A percentile compares a stretch with the other conserved stretches of the same genome.
Conservation (phyloP, 192 early-diverging fungal genomes). For the Hyaloraphidium curvatum region DNA sequence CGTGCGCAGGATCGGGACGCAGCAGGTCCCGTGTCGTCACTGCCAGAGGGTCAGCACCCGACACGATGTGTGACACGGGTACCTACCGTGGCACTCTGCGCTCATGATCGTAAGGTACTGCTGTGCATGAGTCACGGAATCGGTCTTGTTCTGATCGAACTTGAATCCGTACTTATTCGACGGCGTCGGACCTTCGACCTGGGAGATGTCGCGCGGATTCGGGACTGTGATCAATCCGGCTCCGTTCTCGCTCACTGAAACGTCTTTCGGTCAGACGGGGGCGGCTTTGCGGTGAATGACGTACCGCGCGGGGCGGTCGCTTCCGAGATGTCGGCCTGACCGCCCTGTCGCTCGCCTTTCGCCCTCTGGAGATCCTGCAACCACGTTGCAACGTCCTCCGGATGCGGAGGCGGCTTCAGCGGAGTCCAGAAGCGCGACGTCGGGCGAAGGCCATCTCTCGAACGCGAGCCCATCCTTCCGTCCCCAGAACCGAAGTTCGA, state of each 20-base stretch:
- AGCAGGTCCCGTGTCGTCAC: constrained; percentile 19
- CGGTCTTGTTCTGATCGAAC: constrained; percentile 28
- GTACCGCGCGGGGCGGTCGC: too few species aligned
- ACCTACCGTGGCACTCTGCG: constrained; percentile 36
- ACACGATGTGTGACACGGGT: background rate
- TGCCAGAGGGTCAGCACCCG: constrained; percentile 13
- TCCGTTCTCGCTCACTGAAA: too few species aligned
- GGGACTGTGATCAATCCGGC: too few species aligned
- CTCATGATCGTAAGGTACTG: constrained; percentile 29
- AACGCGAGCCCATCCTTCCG: too few species aligned
- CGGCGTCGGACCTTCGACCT: constrained; percentile 44
- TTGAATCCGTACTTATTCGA: constrained; percentile 45
- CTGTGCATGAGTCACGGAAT: constrained; percentile 18
- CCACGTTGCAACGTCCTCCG: constrained; percentile 16
- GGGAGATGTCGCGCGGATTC: constrained; percentile 3
- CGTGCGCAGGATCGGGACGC: constrained; percentile 49
- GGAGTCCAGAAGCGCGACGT: too few species aligned
- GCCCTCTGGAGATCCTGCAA: too few species aligned
- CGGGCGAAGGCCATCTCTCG: too few species aligned
- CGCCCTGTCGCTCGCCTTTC: too few species aligned
- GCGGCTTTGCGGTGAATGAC: too few species aligned
- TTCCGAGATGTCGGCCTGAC: too few species aligned
- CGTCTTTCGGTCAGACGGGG: too few species aligned
- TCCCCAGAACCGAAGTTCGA: too few species aligned
- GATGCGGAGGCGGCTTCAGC: constrained; percentile 19